Evolutionary conservation across 169 alveolate genomes (phyloP), one percentile per base, ranked within the genome.

Genomic region (Plasmodium sp.): DNA sequence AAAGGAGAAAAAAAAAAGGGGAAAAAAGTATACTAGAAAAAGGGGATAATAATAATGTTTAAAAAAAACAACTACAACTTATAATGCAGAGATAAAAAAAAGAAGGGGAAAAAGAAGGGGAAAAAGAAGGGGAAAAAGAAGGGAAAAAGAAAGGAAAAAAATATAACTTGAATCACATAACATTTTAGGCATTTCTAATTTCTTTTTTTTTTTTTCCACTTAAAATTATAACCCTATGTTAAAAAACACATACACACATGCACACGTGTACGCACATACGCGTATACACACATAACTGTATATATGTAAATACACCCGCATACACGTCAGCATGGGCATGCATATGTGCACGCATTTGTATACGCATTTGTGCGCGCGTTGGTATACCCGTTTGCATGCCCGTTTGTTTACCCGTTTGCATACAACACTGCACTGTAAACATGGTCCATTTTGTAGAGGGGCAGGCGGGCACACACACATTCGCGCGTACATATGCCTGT

Each of bases 41-140:
- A 16, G 7, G 83, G 33, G 33, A 31, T 31, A 67, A 67, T 67
- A 67, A 18, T 67, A 67, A 27, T 67, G 77, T 31, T 67, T 67
- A 67, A 67, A 67, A 84, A 84, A 71, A 84, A 84, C 82, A 84
- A 84, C 82, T 71, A 84, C 82, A 84, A 84, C 34, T 84, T 41
- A 71, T 39, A 84, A 84, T 84, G 92, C 73, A 84, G 77, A 58
- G 36, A 7, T 31, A 81, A 41, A 80, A 14, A 80, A 22, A 80
- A 34, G 51, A 83, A 7, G 36, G 34, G 7, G 51, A 83, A 67
- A 67, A 10, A 34, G 36, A 34, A 34, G 10, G n/a, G 27, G 34
- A 83, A 39, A 39, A 18, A n/a, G n/a, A n/a, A n/a, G n/a, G n/a
- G n/a, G 18, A 5, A 83, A 51, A 27, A 14, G 36, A 48, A 83